Evolutionary conservation across 2,329 filamentous ascomycete genomes (phyloP).

Genomic region (Scedosporium apiospermum): DNA sequence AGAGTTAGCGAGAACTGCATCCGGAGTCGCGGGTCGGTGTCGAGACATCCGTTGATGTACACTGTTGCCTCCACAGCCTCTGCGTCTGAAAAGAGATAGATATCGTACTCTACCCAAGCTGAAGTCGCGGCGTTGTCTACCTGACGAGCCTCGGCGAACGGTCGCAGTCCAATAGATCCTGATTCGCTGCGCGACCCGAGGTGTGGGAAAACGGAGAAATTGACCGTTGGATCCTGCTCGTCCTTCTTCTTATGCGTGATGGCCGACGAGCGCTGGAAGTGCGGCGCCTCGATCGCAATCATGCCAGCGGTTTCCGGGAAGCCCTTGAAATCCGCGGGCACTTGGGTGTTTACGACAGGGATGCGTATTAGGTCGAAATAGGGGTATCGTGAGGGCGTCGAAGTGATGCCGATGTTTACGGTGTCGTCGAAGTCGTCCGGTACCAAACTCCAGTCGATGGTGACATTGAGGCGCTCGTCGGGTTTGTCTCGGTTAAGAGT

Average conservation of each 20-base stretch:
- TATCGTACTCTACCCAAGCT: conserved; percentile 14
- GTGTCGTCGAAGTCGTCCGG: neutral
- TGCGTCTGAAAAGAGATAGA: conserved; percentile 16
- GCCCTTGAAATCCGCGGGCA: conserved; percentile 15
- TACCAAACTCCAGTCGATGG: conserved; percentile 1
- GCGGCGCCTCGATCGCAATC: conserved; percentile 19
- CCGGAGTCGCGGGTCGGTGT: conserved; percentile 17
- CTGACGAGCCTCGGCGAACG: conserved; percentile 5
- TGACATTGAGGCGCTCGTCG: neutral
- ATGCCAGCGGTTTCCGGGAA: conserved; percentile 17
- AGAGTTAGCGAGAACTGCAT: conserved; percentile 18
- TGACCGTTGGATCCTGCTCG: neutral
- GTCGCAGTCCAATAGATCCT: conserved; percentile 9
- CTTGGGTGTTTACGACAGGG: neutral
- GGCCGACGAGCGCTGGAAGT: conserved; percentile 11
- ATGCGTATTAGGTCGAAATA: conserved; percentile 4
- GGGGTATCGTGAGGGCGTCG: neutral
- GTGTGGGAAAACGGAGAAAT: conserved; percentile 17
- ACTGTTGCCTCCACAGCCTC: conserved; percentile 13
- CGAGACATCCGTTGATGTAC: conserved; percentile 19
- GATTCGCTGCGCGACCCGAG: conserved; percentile 20
- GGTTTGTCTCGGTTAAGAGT: neutral
- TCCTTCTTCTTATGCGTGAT: neutral
- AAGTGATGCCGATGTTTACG: neutral
- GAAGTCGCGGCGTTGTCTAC: conserved; percentile 10